Base-by-base conservation (phyloP, 495 filamentous ascomycete species). In the Penicillium flavigenum region DNA sequence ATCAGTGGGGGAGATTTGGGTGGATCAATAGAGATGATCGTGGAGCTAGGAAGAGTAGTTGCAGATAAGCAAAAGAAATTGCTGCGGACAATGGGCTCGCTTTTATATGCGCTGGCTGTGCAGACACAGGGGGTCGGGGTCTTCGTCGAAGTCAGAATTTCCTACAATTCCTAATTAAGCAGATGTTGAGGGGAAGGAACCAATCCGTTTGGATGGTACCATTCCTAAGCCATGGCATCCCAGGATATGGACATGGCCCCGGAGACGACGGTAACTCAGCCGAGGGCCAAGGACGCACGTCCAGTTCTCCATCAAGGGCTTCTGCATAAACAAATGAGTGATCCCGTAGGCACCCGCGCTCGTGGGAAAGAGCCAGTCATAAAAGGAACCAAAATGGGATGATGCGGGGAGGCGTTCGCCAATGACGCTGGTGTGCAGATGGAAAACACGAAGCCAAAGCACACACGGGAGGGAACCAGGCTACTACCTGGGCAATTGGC, bases 381-480 rank as follows among this genome's bases (percentile, higher is more conserved):
- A 41, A 32, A 41, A 24, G 54, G 12, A 58, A 48, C 56, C 49
- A 17, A 34, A 46, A 46, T 17, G 16, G 26, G 36, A 20, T 27
- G 41, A 60, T 64, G 62, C 62, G 62, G 62, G 58, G 62, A 36
- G 43, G 19, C 36, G 19, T 10, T 11, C 19, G 27, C 46, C 46
- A 47, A 52, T 58, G 50, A 62, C 55, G 59, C 16, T 27, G 32
- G 42, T 26, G 48, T 61, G 55, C 60, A 54, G 55, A 38, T 47
- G 22, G 12, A 45, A 17, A 49, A 47, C 4, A 10, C 29, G 24
- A 29, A 16, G 26, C 39, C 24, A 22, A n/a, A n/a, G 29, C 22
- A 32, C 14, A 38, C 19, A 38, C 52, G 42, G 43, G 41, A 46
- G 17, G 26, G 12, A 51, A 51, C 8, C 1, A 38, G 48, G 3